Conservation (phyloP, 1,284 basidiomycete genomes). For the Boletus smithii region DNA sequence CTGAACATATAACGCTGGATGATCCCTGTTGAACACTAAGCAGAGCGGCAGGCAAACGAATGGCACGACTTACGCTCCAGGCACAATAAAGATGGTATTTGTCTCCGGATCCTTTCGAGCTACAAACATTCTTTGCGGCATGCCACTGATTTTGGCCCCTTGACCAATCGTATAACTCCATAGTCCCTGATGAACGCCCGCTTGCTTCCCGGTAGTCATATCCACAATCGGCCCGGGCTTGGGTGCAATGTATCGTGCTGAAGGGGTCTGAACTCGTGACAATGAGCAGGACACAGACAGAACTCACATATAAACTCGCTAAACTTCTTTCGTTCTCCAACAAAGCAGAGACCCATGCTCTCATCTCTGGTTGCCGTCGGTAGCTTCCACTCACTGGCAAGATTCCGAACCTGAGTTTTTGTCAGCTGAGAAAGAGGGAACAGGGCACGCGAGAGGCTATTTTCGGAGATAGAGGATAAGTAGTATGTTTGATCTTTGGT, state of each 20-base stretch:
- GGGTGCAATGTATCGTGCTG: slow-evolving; percentile 77
- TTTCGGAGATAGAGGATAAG: slow-evolving; percentile 74
- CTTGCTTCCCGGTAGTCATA: slow-evolving; percentile 46
- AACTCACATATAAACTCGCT: slow-evolving; percentile 68
- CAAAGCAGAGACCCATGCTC: slow-evolving; percentile 97
- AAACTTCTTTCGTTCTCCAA: slow-evolving; percentile 80
- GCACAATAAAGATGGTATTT: slow-evolving; percentile 75
- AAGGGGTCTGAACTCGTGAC: slow-evolving; percentile 10
- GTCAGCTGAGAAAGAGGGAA: slow-evolving; percentile 74
- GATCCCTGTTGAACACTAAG: slow-evolving; percentile 42
- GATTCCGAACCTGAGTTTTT: slow-evolving; percentile 72
- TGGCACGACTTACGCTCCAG: slow-evolving; percentile 55
- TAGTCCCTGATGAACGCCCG: slow-evolving; percentile 73
- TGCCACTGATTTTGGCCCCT: slow-evolving; percentile 64
- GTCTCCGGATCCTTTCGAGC: slow-evolving; percentile 61
- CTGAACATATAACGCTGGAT: slow-evolving; percentile 59
- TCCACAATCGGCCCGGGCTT: slow-evolving; percentile 69
- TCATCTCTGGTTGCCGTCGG: slow-evolving; percentile 81
- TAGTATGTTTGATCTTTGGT: slow-evolving; percentile 95
- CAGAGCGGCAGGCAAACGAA: background rate
- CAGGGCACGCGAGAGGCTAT: slow-evolving; percentile 61
- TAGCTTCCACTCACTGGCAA: slow-evolving; percentile 68
- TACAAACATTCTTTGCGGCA: slow-evolving; percentile 69
- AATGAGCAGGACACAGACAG: background rate
- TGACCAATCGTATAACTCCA: slow-evolving; percentile 92